phyloP scores from a whole-genome alignment of 306 rosid genomes.

The Glycine latifolia region DNA sequence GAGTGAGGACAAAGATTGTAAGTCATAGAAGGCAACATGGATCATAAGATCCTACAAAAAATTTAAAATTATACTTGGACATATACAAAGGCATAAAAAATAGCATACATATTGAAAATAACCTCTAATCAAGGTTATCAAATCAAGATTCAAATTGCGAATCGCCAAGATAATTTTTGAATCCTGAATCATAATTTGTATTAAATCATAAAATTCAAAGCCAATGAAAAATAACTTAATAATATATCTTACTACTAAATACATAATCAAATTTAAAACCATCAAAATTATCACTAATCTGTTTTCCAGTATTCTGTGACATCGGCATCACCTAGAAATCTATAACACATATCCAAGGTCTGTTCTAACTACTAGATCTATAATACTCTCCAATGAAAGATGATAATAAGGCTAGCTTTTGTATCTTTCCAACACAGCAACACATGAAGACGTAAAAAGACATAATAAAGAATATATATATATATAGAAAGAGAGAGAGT shows the following conservation, averaged over 20 bases:
- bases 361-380: constrained; percentile 10
- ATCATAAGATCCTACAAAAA: too few species aligned
- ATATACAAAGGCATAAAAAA: background rate
- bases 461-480: background rate
- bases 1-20: too few species aligned
- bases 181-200: too few species aligned
- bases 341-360: background rate
- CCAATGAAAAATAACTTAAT: background rate
- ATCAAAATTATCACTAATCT: constrained; percentile 18
- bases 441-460: constrained; percentile 2
- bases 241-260: too few species aligned
- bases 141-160: too few species aligned
- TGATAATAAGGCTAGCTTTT: constrained; percentile 9
- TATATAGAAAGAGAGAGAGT: too few species aligned
- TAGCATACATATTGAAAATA: background rate
- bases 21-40: too few species aligned
- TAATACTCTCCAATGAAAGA: constrained; percentile 18
- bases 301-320: constrained; percentile 3
- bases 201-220: too few species aligned
- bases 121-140: background rate
- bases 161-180: too few species aligned
- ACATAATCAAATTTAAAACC: constrained; percentile 26
- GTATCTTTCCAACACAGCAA: constrained; percentile 33
- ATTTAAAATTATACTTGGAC: background rate
- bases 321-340: constrained; percentile 15